Evolutionary conservation across 805 yeast genomes (phyloP).

Genomic region (Candida qinlingensis): DNA sequence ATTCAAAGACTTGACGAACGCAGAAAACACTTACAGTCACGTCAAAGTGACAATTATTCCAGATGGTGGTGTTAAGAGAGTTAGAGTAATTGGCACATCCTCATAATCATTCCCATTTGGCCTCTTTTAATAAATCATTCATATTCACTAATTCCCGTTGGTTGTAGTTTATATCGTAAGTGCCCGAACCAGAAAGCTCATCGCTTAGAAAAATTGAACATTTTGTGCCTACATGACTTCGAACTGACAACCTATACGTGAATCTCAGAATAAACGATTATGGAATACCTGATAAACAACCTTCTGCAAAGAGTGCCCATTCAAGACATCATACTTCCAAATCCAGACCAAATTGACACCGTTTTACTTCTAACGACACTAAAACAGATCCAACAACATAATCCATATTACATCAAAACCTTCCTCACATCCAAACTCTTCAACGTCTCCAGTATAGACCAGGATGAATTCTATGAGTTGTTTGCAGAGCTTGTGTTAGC

Average conservation of each 20-base stretch:
- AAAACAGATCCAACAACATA: constrained; percentile 24
- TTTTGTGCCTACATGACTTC: background rate
- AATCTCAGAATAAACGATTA: background rate
- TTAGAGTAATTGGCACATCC: constrained; percentile 66
- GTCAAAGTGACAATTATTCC: constrained; percentile 82
- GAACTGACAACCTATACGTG: background rate
- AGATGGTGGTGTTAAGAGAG: constrained; percentile 94
- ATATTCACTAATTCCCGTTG: background rate
- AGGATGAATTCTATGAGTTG: constrained; percentile 34
- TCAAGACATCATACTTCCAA: constrained; percentile 8
- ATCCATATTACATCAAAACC: constrained; percentile 46
- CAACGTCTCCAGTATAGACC: constrained; percentile 28
- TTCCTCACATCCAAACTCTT: constrained; percentile 32
- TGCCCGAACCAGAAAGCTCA: background rate
- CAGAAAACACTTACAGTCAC: constrained; percentile 47
- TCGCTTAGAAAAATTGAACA: background rate
- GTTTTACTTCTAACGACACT: constrained; percentile 18
- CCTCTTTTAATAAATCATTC: background rate
- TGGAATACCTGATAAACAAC: constrained; percentile 16
- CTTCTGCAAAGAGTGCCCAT: constrained; percentile 22
- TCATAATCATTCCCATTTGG: constrained; percentile 6
- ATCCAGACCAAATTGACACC: constrained; percentile 10
- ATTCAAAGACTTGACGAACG: constrained; percentile 30
- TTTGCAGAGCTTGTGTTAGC: constrained; percentile 26
- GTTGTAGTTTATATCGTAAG: background rate